Percentiles rank a stretch among this genome's conserved stretches.
phyloP scores from a whole-genome alignment of 495 filamentous ascomycete species.

The Immersiella caudata region DNA sequence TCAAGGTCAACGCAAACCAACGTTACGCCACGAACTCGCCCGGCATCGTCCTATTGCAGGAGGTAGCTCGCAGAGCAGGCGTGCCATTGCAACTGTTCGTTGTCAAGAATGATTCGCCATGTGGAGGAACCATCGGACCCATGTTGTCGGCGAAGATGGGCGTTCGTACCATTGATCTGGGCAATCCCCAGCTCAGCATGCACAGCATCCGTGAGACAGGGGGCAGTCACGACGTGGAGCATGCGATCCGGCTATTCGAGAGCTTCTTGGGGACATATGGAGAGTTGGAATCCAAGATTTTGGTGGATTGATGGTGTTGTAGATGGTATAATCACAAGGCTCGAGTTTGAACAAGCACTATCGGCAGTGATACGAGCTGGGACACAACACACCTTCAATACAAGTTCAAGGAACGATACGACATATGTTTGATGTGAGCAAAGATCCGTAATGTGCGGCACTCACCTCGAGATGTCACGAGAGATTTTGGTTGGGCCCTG shows the following conservation, averaged over 20 bases:
- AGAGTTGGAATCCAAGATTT: conserved; percentile 75
- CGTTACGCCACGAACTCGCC: conserved; percentile 96
- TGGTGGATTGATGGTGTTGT: conserved; percentile 62
- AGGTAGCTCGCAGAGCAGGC: conserved; percentile 67
- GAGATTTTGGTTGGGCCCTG: too few relatives aligned
- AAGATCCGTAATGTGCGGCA: too few relatives aligned
- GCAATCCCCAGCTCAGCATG: conserved; percentile 96
- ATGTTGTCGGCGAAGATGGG: conserved; percentile 88
- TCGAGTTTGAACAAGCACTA: background rate
- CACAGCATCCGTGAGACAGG: conserved; percentile 94
- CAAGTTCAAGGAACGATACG: too few relatives aligned
- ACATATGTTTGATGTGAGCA: too few relatives aligned
- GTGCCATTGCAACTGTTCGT: conserved; percentile 95
- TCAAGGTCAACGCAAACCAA: conserved; percentile 97
- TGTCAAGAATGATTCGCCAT: conserved; percentile 90
- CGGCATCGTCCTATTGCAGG: conserved; percentile 88
- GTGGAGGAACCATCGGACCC: conserved; percentile 94
- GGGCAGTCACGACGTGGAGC: conserved; percentile 83
- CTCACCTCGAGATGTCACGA: too few relatives aligned
- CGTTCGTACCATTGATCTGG: conserved; percentile 85
- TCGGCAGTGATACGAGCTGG: background rate
- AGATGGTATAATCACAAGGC: background rate
- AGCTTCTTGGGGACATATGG: conserved; percentile 84
- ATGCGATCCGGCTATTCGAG: conserved; percentile 83
- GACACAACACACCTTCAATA: background rate